These are phyloP conservation scores for Mortierella sp. DNA, from an alignment of 371 early-diverging fungal species.

Conservation along the genomic window DNA sequence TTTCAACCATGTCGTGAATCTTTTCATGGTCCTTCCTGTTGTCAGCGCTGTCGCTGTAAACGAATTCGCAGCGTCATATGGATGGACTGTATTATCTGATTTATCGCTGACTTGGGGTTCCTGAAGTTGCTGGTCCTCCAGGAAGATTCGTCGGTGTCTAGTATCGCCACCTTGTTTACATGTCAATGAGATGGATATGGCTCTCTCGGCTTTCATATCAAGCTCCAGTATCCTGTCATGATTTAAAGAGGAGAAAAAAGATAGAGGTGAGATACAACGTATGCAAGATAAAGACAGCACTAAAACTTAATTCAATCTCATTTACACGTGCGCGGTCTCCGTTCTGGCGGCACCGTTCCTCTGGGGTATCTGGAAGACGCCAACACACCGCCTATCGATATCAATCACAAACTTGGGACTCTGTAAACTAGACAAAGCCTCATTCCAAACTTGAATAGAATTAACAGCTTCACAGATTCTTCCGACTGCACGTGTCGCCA, in stretches of 20 bases:
- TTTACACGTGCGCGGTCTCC: constrained; percentile 21
- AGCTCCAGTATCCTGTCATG: constrained; percentile 19
- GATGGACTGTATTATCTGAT: constrained; percentile 10
- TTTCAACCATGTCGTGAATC: constrained; percentile 34
- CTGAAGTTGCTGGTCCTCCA: constrained; percentile 33
- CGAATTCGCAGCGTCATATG: constrained; percentile 13
- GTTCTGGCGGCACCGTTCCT: neutral
- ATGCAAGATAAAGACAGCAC: neutral
- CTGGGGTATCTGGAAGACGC: constrained; percentile 35
- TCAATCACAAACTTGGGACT: constrained; percentile 47
- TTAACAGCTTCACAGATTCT: constrained; percentile 45
- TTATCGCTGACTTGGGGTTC: neutral
- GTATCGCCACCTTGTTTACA: constrained; percentile 19
- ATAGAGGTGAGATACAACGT: too few species aligned
- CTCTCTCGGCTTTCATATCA: constrained; percentile 26
- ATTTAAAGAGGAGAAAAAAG: neutral
- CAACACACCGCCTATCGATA: constrained; percentile 49
- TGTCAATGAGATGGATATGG: constrained; percentile 21
- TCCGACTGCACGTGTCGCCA: constrained; percentile 32
- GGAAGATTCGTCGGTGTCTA: constrained; percentile 13
- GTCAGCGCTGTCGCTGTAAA: too few species aligned
- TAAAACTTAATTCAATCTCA: neutral
- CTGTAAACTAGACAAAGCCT: constrained; percentile 10
- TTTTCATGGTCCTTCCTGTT: constrained; percentile 15
- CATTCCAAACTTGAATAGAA: constrained; percentile 36